Percentiles rank a stretch among this genome's conserved stretches.
phyloP scores from a whole-genome alignment of 768 basidiomycete species.

The Termitomyces sp. region DNA sequence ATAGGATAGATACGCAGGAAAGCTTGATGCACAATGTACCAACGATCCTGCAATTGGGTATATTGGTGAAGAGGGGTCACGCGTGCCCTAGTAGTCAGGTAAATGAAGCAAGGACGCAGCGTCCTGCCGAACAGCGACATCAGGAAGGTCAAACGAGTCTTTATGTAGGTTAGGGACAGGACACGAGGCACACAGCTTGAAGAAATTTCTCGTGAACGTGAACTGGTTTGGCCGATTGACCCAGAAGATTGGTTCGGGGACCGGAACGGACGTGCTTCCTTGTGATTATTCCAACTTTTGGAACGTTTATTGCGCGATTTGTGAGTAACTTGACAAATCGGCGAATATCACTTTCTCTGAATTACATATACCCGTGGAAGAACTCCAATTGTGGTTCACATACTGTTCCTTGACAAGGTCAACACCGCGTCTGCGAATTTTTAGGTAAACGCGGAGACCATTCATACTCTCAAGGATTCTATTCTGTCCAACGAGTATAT shows the following conservation, averaged over 20 bases:
- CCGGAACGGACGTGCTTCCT: background rate
- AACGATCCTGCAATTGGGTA: slow-evolving; percentile 15
- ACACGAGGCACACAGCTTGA: slow-evolving; percentile 31
- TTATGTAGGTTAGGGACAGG: slow-evolving; percentile 26
- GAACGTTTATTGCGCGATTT: background rate
- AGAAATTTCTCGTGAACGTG: too few relatives aligned
- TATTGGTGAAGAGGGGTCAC: slow-evolving; percentile 12
- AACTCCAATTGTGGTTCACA: background rate
- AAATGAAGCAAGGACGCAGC: slow-evolving; percentile 23
- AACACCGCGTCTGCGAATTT: background rate
- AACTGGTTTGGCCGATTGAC: background rate
- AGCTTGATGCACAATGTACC: slow-evolving; percentile 10
- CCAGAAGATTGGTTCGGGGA: background rate
- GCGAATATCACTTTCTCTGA: background rate
- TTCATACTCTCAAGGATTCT: background rate
- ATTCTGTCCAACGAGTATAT: background rate
- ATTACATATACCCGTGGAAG: background rate
- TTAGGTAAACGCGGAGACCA: background rate
- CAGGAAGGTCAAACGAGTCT: slow-evolving; percentile 18
- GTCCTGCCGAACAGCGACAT: slow-evolving; percentile 29
- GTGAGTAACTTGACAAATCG: background rate
- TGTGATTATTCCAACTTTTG: background rate
- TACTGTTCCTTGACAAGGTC: background rate
- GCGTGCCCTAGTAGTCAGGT: slow-evolving; percentile 11
- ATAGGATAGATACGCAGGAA: background rate